Evolutionary conservation across 2,329 filamentous ascomycete species (phyloP).

Genomic region (Aspergillus texensis): DNA sequence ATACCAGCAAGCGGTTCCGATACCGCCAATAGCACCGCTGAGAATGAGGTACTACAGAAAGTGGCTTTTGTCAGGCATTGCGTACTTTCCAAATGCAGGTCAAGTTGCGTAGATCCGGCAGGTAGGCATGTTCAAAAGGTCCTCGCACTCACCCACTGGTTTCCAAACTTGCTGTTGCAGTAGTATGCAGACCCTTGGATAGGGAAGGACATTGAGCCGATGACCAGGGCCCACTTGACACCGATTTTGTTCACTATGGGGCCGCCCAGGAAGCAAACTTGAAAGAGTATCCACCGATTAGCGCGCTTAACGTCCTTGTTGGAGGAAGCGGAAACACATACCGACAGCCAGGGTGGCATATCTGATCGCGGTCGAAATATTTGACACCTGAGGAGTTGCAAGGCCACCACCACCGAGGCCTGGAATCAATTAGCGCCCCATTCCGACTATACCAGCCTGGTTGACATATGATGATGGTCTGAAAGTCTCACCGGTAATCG

Average conservation of each 20-base stretch:
- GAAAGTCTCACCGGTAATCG: slow-evolving; percentile 38
- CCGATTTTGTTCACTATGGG: slow-evolving; percentile 52
- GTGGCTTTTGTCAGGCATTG: background rate
- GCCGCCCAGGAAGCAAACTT: slow-evolving; percentile 47
- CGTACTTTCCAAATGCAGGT: background rate
- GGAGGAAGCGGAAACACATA: slow-evolving; percentile 14
- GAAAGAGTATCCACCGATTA: background rate
- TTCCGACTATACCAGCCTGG: background rate
- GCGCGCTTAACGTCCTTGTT: background rate
- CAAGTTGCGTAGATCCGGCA: background rate
- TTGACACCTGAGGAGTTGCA: slow-evolving; percentile 49
- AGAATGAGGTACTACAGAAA: slow-evolving; percentile 42
- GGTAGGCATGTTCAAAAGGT: too few species aligned
- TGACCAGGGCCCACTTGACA: slow-evolving; percentile 51
- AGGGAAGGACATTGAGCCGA: slow-evolving; percentile 47
- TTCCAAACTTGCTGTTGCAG: slow-evolving; percentile 53
- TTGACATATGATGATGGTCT: background rate
- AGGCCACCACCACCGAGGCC: slow-evolving; percentile 50
- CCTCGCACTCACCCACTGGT: slow-evolving; percentile 46
- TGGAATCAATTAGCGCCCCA: slow-evolving; percentile 9
- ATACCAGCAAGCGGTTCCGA: slow-evolving; percentile 52
- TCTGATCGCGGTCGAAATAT: slow-evolving; percentile 40
- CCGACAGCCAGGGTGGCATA: slow-evolving; percentile 35
- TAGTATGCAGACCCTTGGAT: slow-evolving; percentile 53
- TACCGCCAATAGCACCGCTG: slow-evolving; percentile 41